Conservation (phyloP, 108 stramenopile species). For the Halocafeteria seosinensis region DNA sequence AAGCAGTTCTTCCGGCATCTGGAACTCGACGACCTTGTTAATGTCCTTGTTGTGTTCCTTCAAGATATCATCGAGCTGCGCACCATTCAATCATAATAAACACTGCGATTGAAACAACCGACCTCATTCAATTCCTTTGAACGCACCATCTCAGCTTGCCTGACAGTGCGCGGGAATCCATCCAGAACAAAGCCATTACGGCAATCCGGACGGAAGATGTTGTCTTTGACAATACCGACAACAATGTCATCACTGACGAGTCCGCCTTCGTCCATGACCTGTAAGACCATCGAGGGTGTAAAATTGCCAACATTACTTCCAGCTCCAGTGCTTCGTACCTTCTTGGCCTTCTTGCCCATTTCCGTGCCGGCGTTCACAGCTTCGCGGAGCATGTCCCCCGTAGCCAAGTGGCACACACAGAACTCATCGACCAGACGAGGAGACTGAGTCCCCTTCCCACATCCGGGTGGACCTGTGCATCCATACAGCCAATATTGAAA, state of each 20-base stretch:
- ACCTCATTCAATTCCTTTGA: not conserved
- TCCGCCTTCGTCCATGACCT: slow-evolving; percentile 85
- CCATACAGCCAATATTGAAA: not conserved
- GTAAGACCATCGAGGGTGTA: not conserved
- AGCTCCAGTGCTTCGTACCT: not conserved
- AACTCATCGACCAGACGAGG: slow-evolving; percentile 5
- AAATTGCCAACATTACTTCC: not conserved
- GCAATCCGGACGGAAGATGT: slow-evolving; percentile 72
- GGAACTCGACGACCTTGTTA: slow-evolving; percentile 72
- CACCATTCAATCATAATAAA: not conserved
- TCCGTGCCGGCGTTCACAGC: slow-evolving; percentile 84
- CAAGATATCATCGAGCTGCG: slow-evolving; percentile 68
- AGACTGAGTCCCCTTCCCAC: slow-evolving; percentile 19
- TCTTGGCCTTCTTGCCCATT: slow-evolving; percentile 81
- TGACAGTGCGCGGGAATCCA: slow-evolving; percentile 88
- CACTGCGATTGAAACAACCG: not conserved
- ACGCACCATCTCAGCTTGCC: slow-evolving; percentile 59
- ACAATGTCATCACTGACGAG: slow-evolving; percentile 87
- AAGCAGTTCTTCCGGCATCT: slow-evolving; percentile 77
- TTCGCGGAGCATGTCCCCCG: slow-evolving; percentile 95
- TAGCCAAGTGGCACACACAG: slow-evolving; percentile 31
- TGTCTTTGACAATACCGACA: slow-evolving; percentile 77
- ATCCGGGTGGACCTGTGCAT: not conserved
- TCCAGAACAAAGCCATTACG: slow-evolving; percentile 86
- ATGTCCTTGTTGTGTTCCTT: slow-evolving; percentile 65